Base-by-base conservation (phyloP, 352 stramenopile genomes). In the Phytophthora nicotianae region DNA sequence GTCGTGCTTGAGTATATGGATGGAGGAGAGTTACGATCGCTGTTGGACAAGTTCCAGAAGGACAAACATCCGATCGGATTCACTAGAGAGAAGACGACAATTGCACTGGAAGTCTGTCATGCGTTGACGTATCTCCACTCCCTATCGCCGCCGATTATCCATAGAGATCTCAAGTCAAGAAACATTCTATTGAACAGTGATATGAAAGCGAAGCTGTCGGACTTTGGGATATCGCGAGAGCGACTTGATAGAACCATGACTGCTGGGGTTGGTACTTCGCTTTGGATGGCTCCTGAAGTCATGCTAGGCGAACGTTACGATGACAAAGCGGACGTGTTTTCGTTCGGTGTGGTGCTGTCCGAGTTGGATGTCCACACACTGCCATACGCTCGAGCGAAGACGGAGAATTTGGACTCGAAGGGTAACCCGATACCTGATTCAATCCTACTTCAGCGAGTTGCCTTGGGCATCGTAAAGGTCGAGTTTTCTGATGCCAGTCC, bases 251-350 rank as follows among this genome's bases (percentile, higher is more conserved):
- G 66, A 2, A 75, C 63, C 2, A 83, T 85, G 74, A 81, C 65
- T 1, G 53, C 62, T 10, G 64, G 70, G 8, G 68, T 84, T n/a
- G 82, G 79, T 2, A 91, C 82, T 0, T 80, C 77, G 5, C 72
- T 80, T 19, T 89, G 82, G 82, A 70, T 80, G 24, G 78, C 82
- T 5, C 80, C 82, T 0, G 82, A 91, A 46, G 58, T 89, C 20
- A 69, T 97, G 19, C 37, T 70, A 1, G 87, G 88, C 3, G 65
- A 75, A 23, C 80, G 91, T 20, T 81, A 80, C 57, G 68, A 81
- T 16, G 68, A 77, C 9, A 73, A 80, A 8, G 70, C 83, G 0
- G 79, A 89, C 51, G 71, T 90, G 13, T 90, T 79, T 53, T 86
- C 81, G 11, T 75, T 88, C 32, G 81, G 81, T 11, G 77, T 86